Conservation (phyloP, 257 asterid species). For the Coffea eugenioides region DNA sequence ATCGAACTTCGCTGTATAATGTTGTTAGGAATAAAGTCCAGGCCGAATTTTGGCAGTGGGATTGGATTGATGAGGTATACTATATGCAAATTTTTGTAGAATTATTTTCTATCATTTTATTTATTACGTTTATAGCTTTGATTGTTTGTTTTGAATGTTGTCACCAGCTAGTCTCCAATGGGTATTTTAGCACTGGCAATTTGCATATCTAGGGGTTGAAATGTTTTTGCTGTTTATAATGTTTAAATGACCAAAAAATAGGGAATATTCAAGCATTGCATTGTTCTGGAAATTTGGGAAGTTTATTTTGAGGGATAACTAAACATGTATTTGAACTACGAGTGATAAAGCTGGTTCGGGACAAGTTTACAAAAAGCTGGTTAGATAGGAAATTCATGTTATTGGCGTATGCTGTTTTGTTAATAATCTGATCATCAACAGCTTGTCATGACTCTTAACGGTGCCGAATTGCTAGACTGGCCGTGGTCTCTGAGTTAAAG, state of each 20-base stretch:
- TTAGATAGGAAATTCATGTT: neutral
- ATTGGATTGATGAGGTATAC: slow-evolving; percentile 60
- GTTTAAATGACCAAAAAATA: neutral
- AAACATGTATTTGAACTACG: neutral
- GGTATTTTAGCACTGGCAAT: neutral
- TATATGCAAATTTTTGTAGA: neutral
- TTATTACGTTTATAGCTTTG: no score
- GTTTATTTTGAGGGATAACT: neutral
- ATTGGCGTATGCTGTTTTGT: neutral
- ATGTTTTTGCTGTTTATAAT: neutral
- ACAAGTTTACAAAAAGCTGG: neutral
- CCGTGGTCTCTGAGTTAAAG: neutral
- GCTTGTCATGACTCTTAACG: no score
- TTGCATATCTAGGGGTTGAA: neutral
- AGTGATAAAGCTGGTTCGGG: neutral
- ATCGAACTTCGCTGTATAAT: slow-evolving; percentile 54
- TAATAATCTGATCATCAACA: neutral
- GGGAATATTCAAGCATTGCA: neutral
- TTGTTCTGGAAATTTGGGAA: neutral
- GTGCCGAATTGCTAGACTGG: neutral
- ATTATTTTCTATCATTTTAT: no score
- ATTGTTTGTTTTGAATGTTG: no score
- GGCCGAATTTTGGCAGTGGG: slow-evolving; percentile 60
- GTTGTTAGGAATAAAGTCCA: slow-evolving; percentile 53
- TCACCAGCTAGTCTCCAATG: no score